A percentile compares a stretch with the other conserved stretches of the same genome.
phyloP scores from a whole-genome alignment of 331 rosid genomes.

The Acacia concinna region DNA sequence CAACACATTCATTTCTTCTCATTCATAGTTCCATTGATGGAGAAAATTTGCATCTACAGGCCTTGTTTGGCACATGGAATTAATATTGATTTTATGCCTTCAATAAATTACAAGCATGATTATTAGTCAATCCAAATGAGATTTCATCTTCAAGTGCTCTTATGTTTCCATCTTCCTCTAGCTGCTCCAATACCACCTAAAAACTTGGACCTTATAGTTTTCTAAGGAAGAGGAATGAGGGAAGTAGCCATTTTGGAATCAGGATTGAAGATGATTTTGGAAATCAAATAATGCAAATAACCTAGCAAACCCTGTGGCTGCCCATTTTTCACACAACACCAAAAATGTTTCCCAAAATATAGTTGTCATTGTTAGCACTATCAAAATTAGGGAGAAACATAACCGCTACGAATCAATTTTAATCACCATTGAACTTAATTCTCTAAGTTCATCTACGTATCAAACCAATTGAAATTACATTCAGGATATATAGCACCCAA shows the following conservation, averaged over 20 bases:
- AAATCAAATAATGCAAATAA: background rate
- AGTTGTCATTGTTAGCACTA: background rate
- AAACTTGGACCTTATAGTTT: background rate
- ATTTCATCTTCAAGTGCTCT: background rate
- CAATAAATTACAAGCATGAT: background rate
- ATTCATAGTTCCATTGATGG: background rate
- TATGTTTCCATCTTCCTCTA: background rate
- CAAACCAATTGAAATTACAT: background rate
- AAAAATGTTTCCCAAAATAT: background rate
- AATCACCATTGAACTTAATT: background rate
- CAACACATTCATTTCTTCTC: background rate
- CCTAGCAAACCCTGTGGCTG: background rate
- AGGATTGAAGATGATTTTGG: background rate
- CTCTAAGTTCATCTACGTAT: background rate
- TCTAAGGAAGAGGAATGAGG: background rate
- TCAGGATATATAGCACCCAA: background rate
- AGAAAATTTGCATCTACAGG: background rate
- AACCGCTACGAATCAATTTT: background rate
- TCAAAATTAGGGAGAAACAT: background rate
- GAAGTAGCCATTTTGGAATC: background rate
- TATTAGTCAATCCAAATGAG: background rate
- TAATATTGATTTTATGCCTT: background rate
- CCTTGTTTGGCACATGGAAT: background rate
- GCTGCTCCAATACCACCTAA: background rate
- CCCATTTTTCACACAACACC: background rate